Conservation (phyloP, 352 stramenopile genomes). For the Phytophthora cactorum region DNA sequence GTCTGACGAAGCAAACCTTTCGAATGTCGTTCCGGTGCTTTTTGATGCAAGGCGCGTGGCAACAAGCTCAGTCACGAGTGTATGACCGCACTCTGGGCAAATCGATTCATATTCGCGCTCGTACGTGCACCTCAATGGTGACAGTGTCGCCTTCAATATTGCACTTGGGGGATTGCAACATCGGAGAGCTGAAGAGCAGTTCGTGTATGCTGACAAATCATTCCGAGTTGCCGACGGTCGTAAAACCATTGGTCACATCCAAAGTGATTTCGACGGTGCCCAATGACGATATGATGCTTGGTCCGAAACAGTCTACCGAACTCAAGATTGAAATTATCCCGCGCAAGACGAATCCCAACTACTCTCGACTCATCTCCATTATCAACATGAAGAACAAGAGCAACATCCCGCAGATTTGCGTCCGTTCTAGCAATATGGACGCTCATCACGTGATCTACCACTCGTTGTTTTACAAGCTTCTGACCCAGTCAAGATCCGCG, state of each 20-base stretch:
- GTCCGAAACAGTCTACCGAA: constrained; percentile 87
- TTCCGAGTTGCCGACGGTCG: constrained; percentile 85
- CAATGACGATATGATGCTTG: constrained; percentile 88
- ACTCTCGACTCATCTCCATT: constrained; percentile 86
- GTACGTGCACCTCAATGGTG: constrained; percentile 89
- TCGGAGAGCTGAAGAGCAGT: constrained; percentile 88
- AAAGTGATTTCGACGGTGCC: constrained; percentile 91
- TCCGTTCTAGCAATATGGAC: constrained; percentile 92
- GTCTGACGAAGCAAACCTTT: constrained; percentile 89
- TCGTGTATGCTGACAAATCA: constrained; percentile 91
- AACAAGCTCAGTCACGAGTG: constrained; percentile 84
- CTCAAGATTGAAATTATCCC: constrained; percentile 92
- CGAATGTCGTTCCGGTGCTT: constrained; percentile 89
- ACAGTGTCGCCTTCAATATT: constrained; percentile 86
- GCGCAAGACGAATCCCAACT: constrained; percentile 90
- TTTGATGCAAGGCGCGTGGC: constrained; percentile 85
- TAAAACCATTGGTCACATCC: constrained; percentile 87
- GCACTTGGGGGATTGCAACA: constrained; percentile 90
- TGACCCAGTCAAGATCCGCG: constrained; percentile 83
- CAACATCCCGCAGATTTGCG: constrained; percentile 87
- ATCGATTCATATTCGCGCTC: constrained; percentile 84
- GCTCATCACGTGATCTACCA: constrained; percentile 92
- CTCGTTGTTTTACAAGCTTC: constrained; percentile 90
- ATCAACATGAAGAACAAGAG: constrained; percentile 90
- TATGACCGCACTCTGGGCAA: constrained; percentile 89